These are phyloP conservation scores for Chaetomium sp. DNA, from an alignment of 2,329 filamentous ascomycete species.

Conservation along the genomic window DNA sequence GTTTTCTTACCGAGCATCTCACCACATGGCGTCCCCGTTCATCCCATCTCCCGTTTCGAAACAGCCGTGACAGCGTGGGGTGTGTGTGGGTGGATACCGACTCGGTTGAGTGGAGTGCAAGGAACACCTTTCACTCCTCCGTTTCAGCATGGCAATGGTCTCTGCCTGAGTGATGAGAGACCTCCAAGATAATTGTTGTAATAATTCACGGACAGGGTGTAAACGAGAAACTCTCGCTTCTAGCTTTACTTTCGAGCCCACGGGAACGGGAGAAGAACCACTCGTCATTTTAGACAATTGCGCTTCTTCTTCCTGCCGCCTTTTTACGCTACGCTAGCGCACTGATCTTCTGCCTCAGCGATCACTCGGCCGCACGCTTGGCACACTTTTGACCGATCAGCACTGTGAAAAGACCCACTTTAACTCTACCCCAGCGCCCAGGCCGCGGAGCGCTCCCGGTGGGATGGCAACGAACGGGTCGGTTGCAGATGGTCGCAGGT, in stretches of 20 bases:
- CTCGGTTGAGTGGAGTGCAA: not conserved
- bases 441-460: constrained; percentile 18
- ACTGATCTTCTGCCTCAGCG: constrained; percentile 9
- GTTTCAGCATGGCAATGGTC: not conserved
- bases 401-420: constrained; percentile 4
- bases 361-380: not conserved
- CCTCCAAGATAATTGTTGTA: too few relatives aligned
- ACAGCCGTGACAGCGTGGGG: not conserved
- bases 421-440: not conserved
- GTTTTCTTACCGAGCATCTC: constrained; percentile 11
- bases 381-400: constrained; percentile 2
- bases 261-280: not conserved
- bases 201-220: too few relatives aligned
- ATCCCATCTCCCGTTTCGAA: not conserved
- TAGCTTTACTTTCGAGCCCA: too few relatives aligned
- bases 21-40: constrained; percentile 1
- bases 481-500: too few relatives aligned
- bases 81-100: not conserved
- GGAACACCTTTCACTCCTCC: not conserved
- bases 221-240: too few relatives aligned
- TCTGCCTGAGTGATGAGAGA: too few relatives aligned
- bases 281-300: constrained; percentile 6
- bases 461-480: constrained; percentile 3
- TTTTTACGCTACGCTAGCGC: constrained; percentile 1
- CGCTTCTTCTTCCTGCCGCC: not conserved